These are phyloP conservation scores for Plasmopara muralis DNA, from an alignment of 352 stramenopile genomes.

Conservation along the genomic window DNA sequence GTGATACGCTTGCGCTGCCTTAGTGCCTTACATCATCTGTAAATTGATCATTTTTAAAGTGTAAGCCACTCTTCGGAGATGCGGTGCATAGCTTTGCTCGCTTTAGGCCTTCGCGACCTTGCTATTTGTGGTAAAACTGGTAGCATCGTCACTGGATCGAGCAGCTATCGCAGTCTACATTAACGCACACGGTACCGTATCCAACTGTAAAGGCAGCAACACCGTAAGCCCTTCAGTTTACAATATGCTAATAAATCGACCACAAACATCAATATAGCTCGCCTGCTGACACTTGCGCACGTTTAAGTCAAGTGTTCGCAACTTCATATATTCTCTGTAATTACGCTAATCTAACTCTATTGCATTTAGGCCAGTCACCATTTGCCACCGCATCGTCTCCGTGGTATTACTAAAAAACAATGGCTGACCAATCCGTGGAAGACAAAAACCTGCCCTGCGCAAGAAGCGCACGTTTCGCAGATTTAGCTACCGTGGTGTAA, in stretches of 20 bases:
- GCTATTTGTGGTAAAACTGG: conserved; percentile 27
- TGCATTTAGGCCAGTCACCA: no score
- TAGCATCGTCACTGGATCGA: conserved; percentile 36
- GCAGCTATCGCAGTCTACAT: no score
- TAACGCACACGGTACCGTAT: conserved; percentile 57
- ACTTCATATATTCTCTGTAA: conserved; percentile 41
- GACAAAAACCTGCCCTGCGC: conserved; percentile 89
- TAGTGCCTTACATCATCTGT: conserved; percentile 25
- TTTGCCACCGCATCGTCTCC: no score
- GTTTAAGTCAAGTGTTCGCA: conserved; percentile 48
- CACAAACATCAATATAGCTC: conserved; percentile 61
- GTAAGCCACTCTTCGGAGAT: conserved; percentile 31
- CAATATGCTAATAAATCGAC: neutral
- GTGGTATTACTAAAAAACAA: conserved; percentile 12
- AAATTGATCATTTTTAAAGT: conserved; percentile 23
- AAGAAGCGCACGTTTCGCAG: conserved; percentile 99
- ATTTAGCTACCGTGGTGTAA: conserved; percentile 99
- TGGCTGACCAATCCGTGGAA: conserved; percentile 34
- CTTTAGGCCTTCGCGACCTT: conserved; percentile 35
- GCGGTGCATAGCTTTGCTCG: conserved; percentile 61
- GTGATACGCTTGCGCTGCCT: conserved; percentile 68
- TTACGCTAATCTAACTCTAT: neutral
- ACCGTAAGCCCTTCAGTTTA: neutral
- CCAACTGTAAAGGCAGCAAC: conserved; percentile 37
- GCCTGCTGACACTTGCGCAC: conserved; percentile 33